Base-by-base conservation (phyloP, 2,329 filamentous ascomycete genomes). In the Cucurbitaria berberidis region DNA sequence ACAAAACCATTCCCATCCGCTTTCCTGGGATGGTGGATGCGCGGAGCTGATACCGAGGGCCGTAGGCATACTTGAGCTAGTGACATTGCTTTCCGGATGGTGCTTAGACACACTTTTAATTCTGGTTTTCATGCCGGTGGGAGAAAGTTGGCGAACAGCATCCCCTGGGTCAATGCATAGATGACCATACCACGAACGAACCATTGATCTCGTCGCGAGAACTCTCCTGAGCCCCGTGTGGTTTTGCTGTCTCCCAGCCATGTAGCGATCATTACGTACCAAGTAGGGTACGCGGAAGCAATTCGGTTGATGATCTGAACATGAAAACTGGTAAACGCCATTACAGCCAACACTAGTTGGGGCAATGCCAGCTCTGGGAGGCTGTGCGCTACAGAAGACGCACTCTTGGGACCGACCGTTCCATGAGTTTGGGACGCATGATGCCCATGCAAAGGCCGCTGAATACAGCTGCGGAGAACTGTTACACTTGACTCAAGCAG, bases 271-370 rank as follows among this genome's bases (percentile, higher is more conserved):
- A 89, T 91, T 81, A 89, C 88, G 71, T 96, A 95, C 91, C 92
- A 97, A 16, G 95, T 76, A 1, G 92, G 90, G 74, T 93, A 96
- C 0, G 88, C 93, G 0, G 93, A 96, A 1, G 91, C 89, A 15
- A 99, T 82, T 21, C 95, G 86, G 39, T 89, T 96, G 66, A 98
- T 89, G 63, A 99, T 96, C 75, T 99, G 95, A 22, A 97, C 89
- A 70, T 99, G 95, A 69, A 96, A 96, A 58, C 80, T 91, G 11
- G 88, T 91, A 18, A 93, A 75, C 18, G 91, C 90, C 53, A 93
- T 74, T 2, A 84, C 55, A 1, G 89, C 87, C 16, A 99, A 80
- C 3, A 93, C 51, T 1, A 89, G 74, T 74, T 99, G 93, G 3
- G 86, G 84, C 3, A 87, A 75, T 1, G 91, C 91, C 55, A 96